Percentiles rank a stretch among this genome's conserved stretches.
Conservation (phyloP, 176 grass and related monocot genomes). For the Cocos nucifera region DNA sequence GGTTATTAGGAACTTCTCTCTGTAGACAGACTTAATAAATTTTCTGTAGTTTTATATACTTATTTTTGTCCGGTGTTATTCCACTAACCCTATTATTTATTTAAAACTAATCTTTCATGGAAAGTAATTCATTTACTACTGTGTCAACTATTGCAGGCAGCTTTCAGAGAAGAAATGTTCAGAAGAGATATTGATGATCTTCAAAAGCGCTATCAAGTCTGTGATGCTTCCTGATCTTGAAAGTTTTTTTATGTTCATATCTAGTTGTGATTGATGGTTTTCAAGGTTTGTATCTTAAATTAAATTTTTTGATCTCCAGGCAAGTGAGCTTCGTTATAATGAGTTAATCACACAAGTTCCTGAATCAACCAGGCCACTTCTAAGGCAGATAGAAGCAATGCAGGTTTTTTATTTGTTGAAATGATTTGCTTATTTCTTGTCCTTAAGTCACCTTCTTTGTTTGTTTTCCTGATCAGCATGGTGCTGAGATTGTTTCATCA, state of each 20-base stretch:
- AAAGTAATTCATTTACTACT: constrained; percentile 7
- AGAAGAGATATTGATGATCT: constrained; percentile 91
- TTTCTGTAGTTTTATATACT: too few relatives aligned
- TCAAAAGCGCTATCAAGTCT: constrained; percentile 96
- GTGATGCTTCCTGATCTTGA: constrained; percentile 3
- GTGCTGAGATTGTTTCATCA: too few relatives aligned
- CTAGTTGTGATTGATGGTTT: neutral
- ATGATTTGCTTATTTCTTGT: neutral
- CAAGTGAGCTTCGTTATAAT: constrained; percentile 94
- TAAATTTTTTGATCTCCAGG: constrained; percentile 35
- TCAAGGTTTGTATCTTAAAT: constrained; percentile 3
- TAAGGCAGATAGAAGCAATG: constrained; percentile 99
- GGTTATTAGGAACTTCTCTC: neutral
- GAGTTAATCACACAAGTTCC: constrained; percentile 97
- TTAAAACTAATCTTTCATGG: too few relatives aligned
- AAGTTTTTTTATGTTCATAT: too few relatives aligned
- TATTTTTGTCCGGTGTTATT: too few relatives aligned
- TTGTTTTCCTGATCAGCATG: too few relatives aligned
- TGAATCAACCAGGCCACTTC: constrained; percentile 86
- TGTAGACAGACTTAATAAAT: neutral
- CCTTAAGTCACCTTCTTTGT: too few relatives aligned
- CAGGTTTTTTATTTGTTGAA: constrained; percentile 45
- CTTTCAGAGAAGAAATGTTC: constrained; percentile 88
- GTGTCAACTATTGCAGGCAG: constrained; percentile 35
- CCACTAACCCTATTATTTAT: too few relatives aligned